Evolutionary conservation across 257 asterid species (phyloP).

Genomic region (Forsythia viridissima): DNA sequence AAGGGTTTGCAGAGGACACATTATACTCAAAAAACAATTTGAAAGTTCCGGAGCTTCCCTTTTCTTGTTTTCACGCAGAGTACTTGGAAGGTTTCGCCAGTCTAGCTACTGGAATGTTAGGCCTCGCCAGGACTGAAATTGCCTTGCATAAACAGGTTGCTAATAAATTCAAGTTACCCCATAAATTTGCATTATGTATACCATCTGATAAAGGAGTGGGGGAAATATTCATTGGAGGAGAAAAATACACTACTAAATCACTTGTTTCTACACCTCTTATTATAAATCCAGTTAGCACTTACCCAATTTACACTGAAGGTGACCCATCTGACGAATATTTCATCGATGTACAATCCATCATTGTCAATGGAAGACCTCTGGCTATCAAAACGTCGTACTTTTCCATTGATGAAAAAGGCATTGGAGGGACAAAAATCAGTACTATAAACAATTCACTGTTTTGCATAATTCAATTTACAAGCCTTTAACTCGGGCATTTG

Average conservation of each 20-base stretch:
- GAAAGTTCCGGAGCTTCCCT: neutral
- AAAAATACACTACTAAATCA: neutral
- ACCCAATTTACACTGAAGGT: slow-evolving; percentile 11
- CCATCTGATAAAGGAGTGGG: slow-evolving; percentile 33
- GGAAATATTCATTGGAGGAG: slow-evolving; percentile 25
- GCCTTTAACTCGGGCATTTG: slow-evolving; percentile 45
- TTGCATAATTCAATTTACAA: slow-evolving; percentile 42
- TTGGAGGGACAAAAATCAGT: slow-evolving; percentile 33
- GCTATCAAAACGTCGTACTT: slow-evolving; percentile 38
- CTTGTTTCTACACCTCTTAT: slow-evolving; percentile 35
- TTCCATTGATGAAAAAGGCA: slow-evolving; percentile 31
- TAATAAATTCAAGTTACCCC: neutral
- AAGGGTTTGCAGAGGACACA: slow-evolving; percentile 33
- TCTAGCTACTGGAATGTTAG: slow-evolving; percentile 37
- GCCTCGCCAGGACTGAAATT: slow-evolving; percentile 23
- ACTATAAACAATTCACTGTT: slow-evolving; percentile 34
- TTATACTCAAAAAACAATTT: neutral
- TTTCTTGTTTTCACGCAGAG: neutral
- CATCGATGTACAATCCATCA: slow-evolving; percentile 41
- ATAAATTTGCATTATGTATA: slow-evolving; percentile 38
- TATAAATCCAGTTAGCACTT: slow-evolving; percentile 35
- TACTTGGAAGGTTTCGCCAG: slow-evolving; percentile 30
- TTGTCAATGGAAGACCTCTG: slow-evolving; percentile 28
- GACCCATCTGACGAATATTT: slow-evolving; percentile 53
- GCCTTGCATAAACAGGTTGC: slow-evolving; percentile 40